Base-by-base conservation (phyloP, 2,329 filamentous ascomycete species). In the Trichoderma sp. region DNA sequence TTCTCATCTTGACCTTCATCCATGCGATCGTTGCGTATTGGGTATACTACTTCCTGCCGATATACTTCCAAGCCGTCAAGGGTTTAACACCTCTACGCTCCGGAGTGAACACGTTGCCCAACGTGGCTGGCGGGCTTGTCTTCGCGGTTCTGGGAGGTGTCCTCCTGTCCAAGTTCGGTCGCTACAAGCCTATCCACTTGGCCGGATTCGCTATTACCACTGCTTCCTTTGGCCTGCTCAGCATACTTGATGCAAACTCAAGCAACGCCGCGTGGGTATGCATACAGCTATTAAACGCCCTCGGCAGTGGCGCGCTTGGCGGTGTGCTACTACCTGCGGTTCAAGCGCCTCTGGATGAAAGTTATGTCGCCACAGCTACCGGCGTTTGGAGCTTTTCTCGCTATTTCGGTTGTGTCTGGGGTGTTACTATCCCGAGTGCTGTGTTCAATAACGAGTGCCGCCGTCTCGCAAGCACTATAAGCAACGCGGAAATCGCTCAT, bases 381-480 rank as follows among this genome's bases (percentile, higher is more conserved):
- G 65, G 55, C 10, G 24, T 49, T 11, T 55, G 43, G 32, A 61
- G 37, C 46, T 55, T 68, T 26, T 32, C 39, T 34, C 65, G 65
- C 14, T 61, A 43, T 43, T 68, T 61, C 18, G 65, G 65, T 28
- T 51, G 37, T 24, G 46, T 68, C 21, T 68, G 65, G 65, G 65
- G 65, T 14, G 65, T 56, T 30, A 51, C 52, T 30, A 49, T 68
- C 10, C 56, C 65, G 13, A 61, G 56, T 54, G 46, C 43, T 30
- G 28, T 68, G 11, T 68, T 68, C 30, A 68, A 68, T n/a, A 61
- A 61, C n/a, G 59, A 61, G 28, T 61, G 59, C 7, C n/a, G 59
- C 26, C 59, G 59, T 51, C 59, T 61, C 59, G 43, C 59, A 13
- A 51, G 59, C 28, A 49, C 18, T 7, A 34, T 61, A 32, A 51